A percentile compares a stretch with the other conserved stretches of the same genome.
Evolutionary conservation across 169 alveolate species (phyloP).

Genomic region (Babesia ovata): DNA sequence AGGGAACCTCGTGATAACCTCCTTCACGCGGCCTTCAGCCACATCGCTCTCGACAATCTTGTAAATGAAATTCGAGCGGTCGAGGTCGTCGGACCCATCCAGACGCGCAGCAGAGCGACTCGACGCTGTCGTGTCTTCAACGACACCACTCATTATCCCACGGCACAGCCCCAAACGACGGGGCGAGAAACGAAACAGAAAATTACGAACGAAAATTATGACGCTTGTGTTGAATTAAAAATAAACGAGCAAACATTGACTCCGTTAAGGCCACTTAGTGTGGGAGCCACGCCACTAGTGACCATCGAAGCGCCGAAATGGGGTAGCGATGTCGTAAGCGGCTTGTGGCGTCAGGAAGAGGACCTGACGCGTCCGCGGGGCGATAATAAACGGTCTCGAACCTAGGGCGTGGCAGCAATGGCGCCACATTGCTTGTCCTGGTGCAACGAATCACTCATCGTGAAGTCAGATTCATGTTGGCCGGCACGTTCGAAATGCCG

Average conservation of each 20-base stretch:
- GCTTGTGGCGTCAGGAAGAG: too few relatives aligned
- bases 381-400: too few relatives aligned
- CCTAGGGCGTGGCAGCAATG: too few relatives aligned
- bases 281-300: too few relatives aligned
- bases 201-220: neutral
- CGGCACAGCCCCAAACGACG: neutral
- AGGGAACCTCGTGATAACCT: constrained; percentile 95
- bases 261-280: neutral
- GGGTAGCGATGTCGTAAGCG: too few relatives aligned
- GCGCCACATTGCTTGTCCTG: too few relatives aligned
- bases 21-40: constrained; percentile 72
- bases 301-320: too few relatives aligned
- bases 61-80: constrained; percentile 73
- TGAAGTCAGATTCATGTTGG: too few relatives aligned
- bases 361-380: too few relatives aligned
- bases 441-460: too few relatives aligned
- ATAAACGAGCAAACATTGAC: neutral
- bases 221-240: neutral
- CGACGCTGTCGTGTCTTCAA: constrained; percentile 12
- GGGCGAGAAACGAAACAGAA: neutral
- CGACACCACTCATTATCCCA: constrained; percentile 18
- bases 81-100: constrained; percentile 10
- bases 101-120: neutral
- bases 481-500: too few relatives aligned
- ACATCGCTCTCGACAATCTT: constrained; percentile 83